Conservation (phyloP, 2,329 filamentous ascomycete species). For the Setomelanomma holmii region DNA sequence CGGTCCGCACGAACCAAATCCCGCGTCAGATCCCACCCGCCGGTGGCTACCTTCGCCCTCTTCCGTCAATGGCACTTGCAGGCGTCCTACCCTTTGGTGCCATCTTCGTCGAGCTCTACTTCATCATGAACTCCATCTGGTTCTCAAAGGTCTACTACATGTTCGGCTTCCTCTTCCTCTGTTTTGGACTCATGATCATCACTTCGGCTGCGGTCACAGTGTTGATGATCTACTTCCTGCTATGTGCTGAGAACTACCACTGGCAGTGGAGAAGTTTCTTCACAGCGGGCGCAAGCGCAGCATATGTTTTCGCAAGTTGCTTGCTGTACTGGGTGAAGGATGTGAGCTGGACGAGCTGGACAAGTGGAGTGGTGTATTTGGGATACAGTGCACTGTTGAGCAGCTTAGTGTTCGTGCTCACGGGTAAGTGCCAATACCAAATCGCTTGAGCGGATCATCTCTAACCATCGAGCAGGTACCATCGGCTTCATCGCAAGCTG, state of each 20-base stretch:
- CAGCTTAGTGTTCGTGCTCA: constrained; percentile 91
- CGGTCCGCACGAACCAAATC: constrained; percentile 96
- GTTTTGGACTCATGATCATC: constrained; percentile 96
- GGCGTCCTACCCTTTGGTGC: constrained; percentile 93
- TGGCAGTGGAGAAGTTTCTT: constrained; percentile 98
- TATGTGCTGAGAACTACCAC: constrained; percentile 96
- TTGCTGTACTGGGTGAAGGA: constrained; percentile 90
- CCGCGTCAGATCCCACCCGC: constrained; percentile 92
- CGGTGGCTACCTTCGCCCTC: constrained; percentile 80
- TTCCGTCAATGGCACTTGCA: constrained; percentile 90
- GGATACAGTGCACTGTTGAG: constrained; percentile 91
- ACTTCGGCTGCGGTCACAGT: constrained; percentile 92
- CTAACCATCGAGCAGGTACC: constrained; percentile 66
- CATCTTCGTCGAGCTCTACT: constrained; percentile 98
- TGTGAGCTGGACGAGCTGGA: constrained; percentile 82
- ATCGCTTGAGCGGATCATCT: neutral
- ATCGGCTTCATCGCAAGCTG: constrained; percentile 97
- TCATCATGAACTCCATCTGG: constrained; percentile 99
- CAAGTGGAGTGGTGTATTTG: constrained; percentile 88
- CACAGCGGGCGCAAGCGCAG: constrained; percentile 86
- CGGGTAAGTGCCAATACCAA: constrained; percentile 67
- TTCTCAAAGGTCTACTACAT: constrained; percentile 99
- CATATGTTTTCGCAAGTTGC: constrained; percentile 91
- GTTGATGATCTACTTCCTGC: constrained; percentile 92
- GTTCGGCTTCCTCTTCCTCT: constrained; percentile 98